Percentiles rank a stretch among this genome's conserved stretches.
These are phyloP conservation scores for Calonectria honghensis DNA, from an alignment of 2,329 filamentous ascomycete genomes.

Conservation along the genomic window DNA sequence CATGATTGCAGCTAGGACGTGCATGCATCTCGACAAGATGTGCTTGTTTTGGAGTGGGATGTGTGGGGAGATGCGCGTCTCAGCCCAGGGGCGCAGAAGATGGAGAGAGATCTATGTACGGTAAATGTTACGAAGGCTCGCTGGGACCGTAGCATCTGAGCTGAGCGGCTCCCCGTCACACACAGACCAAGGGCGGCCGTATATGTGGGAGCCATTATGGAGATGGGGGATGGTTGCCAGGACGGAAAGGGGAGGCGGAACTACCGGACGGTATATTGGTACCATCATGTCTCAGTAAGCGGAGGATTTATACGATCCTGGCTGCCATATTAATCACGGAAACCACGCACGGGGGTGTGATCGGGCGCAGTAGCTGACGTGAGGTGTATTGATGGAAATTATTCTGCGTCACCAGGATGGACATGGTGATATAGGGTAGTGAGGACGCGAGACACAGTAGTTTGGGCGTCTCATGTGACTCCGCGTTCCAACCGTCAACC, in stretches of 20 bases:
- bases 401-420: not conserved
- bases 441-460: not conserved
- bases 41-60: slow-evolving; percentile 28
- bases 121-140: slow-evolving; percentile 4
- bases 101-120: slow-evolving; percentile 19
- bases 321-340: slow-evolving; percentile 13
- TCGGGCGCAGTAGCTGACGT: slow-evolving; percentile 31
- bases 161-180: slow-evolving; percentile 21
- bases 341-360: slow-evolving; percentile 7
- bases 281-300: slow-evolving; percentile 15
- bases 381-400: slow-evolving; percentile 23
- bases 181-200: not conserved
- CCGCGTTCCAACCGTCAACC: slow-evolving; percentile 49
- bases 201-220: slow-evolving; percentile 7
- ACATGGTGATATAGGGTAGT: slow-evolving; percentile 24
- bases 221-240: not conserved
- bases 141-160: slow-evolving; percentile 35
- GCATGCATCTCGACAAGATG: slow-evolving; percentile 44
- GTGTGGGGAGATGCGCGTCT: slow-evolving; percentile 40
- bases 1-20: slow-evolving; percentile 49
- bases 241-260: not conserved
- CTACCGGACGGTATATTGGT: slow-evolving; percentile 26
- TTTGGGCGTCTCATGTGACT: slow-evolving; percentile 52
- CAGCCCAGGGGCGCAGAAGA: slow-evolving; percentile 32
- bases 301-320: not conserved